A percentile compares a stretch with the other conserved stretches of the same genome.
phyloP scores from a whole-genome alignment of 495 filamentous ascomycete species.

The Podospora australis region DNA sequence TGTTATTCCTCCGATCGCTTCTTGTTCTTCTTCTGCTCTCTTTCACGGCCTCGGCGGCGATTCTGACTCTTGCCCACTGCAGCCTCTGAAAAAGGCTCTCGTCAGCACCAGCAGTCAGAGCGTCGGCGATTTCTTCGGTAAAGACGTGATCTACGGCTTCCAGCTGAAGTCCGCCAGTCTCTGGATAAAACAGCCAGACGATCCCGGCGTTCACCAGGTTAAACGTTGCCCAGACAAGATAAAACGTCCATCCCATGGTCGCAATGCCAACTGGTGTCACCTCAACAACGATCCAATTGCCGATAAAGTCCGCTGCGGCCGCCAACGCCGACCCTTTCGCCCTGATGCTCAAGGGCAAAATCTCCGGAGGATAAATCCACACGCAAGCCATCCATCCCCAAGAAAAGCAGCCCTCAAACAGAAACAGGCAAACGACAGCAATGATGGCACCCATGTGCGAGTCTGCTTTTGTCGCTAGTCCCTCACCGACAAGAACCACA shows the following conservation, averaged over 20 bases:
- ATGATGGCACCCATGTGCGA: conserved; percentile 28
- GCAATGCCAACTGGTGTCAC: conserved; percentile 43
- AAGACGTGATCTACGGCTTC: conserved; percentile 48
- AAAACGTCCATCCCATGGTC: conserved; percentile 43
- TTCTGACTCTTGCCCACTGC: conserved; percentile 20
- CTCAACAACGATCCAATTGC: conserved; percentile 43
- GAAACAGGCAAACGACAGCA: conserved; percentile 35
- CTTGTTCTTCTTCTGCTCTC: not conserved
- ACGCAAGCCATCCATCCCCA: conserved; percentile 36
- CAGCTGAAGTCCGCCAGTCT: conserved; percentile 47
- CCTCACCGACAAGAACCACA: conserved; percentile 31
- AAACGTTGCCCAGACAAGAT: conserved; percentile 49
- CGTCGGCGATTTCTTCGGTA: conserved; percentile 26
- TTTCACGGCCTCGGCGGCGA: conserved; percentile 16
- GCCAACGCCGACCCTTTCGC: conserved; percentile 61
- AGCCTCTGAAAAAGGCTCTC: conserved; percentile 6
- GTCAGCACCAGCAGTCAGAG: not conserved
- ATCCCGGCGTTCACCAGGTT: conserved; percentile 54
- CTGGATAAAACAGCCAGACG: conserved; percentile 58
- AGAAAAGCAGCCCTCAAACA: conserved; percentile 38
- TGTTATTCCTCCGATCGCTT: not conserved
- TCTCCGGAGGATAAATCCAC: conserved; percentile 55
- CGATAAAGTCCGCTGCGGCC: conserved; percentile 55
- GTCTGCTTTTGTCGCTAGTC: conserved; percentile 32
- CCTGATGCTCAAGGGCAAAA: conserved; percentile 58